Evolutionary conservation across 306 rosid species (phyloP).

Genomic region (Pueraria montana): DNA sequence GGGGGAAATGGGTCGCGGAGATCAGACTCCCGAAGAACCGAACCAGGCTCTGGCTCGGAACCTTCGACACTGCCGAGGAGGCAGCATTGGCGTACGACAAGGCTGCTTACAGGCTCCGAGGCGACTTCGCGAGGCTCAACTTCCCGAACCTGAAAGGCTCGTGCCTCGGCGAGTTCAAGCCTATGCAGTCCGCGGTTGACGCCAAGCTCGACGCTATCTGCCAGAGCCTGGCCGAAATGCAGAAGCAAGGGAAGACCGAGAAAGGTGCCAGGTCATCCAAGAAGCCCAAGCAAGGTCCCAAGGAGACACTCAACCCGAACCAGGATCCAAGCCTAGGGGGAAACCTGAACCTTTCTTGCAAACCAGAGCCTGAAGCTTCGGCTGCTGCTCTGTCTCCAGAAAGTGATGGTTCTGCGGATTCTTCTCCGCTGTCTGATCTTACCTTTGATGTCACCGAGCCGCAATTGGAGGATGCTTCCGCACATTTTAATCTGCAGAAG

Average conservation of each 20-base stretch:
- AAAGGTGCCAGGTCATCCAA: slow-evolving; percentile 47
- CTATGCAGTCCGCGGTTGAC: slow-evolving; percentile 82
- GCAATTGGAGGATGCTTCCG: slow-evolving; percentile 64
- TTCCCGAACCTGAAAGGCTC: slow-evolving; percentile 79
- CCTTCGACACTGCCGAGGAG: slow-evolving; percentile 97
- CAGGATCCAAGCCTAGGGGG: no score
- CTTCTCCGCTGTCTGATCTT: slow-evolving; percentile 89
- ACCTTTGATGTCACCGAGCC: slow-evolving; percentile 74
- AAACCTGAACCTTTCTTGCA: background rate
- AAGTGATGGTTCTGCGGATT: slow-evolving; percentile 78
- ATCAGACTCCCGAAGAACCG: slow-evolving; percentile 95
- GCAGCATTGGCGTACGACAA: slow-evolving; percentile 96
- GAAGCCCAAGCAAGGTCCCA: slow-evolving; percentile 20
- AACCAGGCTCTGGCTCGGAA: slow-evolving; percentile 96
- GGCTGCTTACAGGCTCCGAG: slow-evolving; percentile 92
- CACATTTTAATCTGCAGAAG: slow-evolving; percentile 65
- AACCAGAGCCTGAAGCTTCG: slow-evolving; percentile 42
- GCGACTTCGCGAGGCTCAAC: slow-evolving; percentile 91
- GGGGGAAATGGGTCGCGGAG: slow-evolving; percentile 99
- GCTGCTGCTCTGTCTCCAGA: slow-evolving; percentile 58
- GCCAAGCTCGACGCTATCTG: slow-evolving; percentile 94
- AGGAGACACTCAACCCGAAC: background rate
- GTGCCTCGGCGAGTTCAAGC: slow-evolving; percentile 65
- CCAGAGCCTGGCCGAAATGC: slow-evolving; percentile 68
- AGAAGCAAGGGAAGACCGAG: slow-evolving; percentile 67